phyloP scores from a whole-genome alignment of 2,329 filamentous ascomycete genomes.

The Didymella pinodella region DNA sequence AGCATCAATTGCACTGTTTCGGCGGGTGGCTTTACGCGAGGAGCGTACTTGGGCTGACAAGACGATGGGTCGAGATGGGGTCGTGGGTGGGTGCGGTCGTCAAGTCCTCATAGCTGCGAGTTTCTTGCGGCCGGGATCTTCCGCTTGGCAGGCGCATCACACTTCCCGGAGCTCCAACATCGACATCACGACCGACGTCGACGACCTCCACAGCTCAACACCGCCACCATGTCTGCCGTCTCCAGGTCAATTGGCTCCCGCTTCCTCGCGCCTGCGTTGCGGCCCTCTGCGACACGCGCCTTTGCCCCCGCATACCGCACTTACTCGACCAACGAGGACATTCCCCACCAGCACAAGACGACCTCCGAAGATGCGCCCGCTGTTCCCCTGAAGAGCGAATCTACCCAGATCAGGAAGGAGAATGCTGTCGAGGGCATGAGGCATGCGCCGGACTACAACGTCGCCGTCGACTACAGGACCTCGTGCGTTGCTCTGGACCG shows the following conservation, averaged over 20 bases:
- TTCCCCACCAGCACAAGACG: conserved; percentile 41
- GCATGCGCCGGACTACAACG: conserved; percentile 83
- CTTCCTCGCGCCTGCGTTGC: conserved; percentile 48
- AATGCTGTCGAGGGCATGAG: conserved; percentile 60
- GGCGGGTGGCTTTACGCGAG: conserved; percentile 21
- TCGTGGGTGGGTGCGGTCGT: conserved; percentile 41
- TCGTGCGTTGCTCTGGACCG: conserved; percentile 68
- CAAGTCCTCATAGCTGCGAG: conserved; percentile 42
- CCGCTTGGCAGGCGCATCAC: conserved; percentile 26
- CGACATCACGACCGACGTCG: conserved; percentile 31
- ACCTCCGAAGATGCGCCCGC: conserved; percentile 50
- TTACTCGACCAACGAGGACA: conserved; percentile 41
- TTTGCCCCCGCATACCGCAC: conserved; percentile 41
- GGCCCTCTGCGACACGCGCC: conserved; percentile 36
- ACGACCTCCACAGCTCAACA: conserved; percentile 29
- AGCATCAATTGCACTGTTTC: conserved; percentile 44
- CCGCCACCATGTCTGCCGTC: conserved; percentile 50
- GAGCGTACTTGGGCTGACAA: conserved; percentile 48
- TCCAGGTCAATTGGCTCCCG: conserved; percentile 52
- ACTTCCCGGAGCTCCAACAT: conserved; percentile 29
- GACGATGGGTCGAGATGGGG: conserved; percentile 48
- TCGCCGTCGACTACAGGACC: conserved; percentile 84
- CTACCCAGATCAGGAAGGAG: conserved; percentile 62
- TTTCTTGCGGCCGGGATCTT: conserved; percentile 36
- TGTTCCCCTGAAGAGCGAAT: conserved; percentile 47